phyloP scores from a whole-genome alignment of 306 rosid species.

The Malus sieversii region DNA sequence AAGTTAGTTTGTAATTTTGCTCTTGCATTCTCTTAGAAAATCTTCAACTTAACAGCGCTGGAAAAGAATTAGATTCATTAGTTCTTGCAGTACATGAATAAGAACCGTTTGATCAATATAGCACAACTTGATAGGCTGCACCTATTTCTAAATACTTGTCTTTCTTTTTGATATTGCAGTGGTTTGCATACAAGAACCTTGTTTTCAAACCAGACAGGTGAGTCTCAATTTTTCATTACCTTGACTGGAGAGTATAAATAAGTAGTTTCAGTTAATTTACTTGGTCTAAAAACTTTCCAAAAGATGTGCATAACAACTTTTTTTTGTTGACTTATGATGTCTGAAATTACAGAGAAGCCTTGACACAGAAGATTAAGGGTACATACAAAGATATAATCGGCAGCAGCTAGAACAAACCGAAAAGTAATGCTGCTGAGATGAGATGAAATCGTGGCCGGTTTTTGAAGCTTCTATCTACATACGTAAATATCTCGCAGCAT shows the following conservation, averaged over 20 bases:
- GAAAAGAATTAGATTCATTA: background rate
- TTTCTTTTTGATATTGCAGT: constrained; percentile 39
- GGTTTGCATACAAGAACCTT: constrained; percentile 73
- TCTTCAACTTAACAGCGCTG: background rate
- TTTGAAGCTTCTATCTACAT: constrained; percentile 12
- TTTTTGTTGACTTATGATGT: background rate
- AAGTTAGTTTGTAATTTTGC: constrained; percentile 18
- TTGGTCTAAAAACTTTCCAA: background rate
- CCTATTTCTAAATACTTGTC: background rate
- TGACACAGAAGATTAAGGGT: constrained; percentile 48
- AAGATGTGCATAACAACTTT: background rate
- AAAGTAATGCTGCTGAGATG: constrained; percentile 28
- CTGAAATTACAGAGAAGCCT: constrained; percentile 59
- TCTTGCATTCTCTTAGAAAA: background rate
- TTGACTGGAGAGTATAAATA: background rate
- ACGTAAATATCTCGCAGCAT: constrained; percentile 22
- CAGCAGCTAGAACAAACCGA: constrained; percentile 42
- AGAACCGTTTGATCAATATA: background rate
- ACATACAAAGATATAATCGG: constrained; percentile 57
- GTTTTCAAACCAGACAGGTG: constrained; percentile 76
- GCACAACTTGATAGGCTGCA: background rate
- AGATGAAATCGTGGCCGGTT: constrained; percentile 13
- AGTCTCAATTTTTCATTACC: constrained; percentile 5
- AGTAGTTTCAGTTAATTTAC: background rate
- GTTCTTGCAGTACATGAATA: background rate